Percentiles rank a stretch among this genome's conserved stretches.
These are phyloP conservation scores for Russula vinacea DNA, from an alignment of 768 basidiomycete genomes.

Conservation along the genomic window DNA sequence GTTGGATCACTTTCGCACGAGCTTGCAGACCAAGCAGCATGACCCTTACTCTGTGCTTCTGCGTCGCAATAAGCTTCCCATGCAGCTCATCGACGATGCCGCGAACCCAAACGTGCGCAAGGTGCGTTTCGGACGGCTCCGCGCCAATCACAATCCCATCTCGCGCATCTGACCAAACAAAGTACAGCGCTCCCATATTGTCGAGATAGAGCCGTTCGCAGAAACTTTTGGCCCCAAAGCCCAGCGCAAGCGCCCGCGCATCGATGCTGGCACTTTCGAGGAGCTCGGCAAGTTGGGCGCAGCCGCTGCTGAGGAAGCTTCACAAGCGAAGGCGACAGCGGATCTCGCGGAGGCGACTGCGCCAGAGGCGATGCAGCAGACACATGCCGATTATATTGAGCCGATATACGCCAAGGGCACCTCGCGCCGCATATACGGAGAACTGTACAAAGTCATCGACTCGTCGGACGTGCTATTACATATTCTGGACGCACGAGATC, in stretches of 20 bases:
- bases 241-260: conserved; percentile 82
- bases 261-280: conserved; percentile 89
- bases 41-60: conserved; percentile 96
- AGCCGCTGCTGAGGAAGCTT: conserved; percentile 54
- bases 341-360: conserved; percentile 49
- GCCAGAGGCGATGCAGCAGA: conserved; percentile 46
- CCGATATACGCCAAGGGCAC: conserved; percentile 96
- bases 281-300: conserved; percentile 72
- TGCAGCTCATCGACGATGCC: conserved; percentile 92
- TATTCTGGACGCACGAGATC: conserved; percentile 93
- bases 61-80: conserved; percentile 92
- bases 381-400: conserved; percentile 78
- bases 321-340: conserved; percentile 39
- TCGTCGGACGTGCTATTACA: conserved; percentile 97
- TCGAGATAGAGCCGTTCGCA: conserved; percentile 90
- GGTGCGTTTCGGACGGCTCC: conserved; percentile 40
- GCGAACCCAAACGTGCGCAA: conserved; percentile 77
- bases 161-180: background rate
- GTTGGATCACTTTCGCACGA: conserved; percentile 92
- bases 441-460: conserved; percentile 98
- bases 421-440: conserved; percentile 92
- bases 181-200: conserved; percentile 79
- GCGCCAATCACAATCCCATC: background rate
- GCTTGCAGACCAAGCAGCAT: conserved; percentile 76
- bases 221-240: conserved; percentile 97